phyloP scores from a whole-genome alignment of 768 basidiomycete genomes.

The Rhodotorula taiwanensis region DNA sequence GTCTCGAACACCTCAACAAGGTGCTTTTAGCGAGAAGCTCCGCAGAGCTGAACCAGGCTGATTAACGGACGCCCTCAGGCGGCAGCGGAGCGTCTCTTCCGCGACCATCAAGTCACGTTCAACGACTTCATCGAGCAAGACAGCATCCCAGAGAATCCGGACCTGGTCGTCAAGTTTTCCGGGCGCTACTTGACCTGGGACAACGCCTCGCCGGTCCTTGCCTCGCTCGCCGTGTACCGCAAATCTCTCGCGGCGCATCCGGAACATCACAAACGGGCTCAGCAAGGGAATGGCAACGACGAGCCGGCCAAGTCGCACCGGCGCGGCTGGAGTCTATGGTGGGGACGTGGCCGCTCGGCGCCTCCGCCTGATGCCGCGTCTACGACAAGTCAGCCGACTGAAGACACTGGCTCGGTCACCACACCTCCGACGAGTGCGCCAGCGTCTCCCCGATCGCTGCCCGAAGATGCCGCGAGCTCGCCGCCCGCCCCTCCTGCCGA shows the following conservation, averaged over 20 bases:
- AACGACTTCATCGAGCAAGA: constrained; percentile 61
- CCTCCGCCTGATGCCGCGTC: neutral
- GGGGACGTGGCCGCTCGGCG: constrained; percentile 55
- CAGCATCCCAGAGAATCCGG: constrained; percentile 56
- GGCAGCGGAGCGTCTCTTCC: constrained; percentile 48
- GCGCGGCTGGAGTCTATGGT: constrained; percentile 50
- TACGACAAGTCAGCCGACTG: constrained; percentile 2
- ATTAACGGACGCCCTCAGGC: constrained; percentile 41
- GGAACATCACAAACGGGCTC: constrained; percentile 22
- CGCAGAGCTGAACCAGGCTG: neutral
- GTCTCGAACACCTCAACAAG: constrained; percentile 30
- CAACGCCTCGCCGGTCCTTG: constrained; percentile 68
- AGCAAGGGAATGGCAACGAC: neutral
- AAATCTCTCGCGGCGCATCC: constrained; percentile 43
- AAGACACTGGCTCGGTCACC: constrained; percentile 13
- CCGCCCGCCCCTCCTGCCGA: neutral
- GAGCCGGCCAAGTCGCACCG: constrained; percentile 2
- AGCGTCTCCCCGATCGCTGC: constrained; percentile 29
- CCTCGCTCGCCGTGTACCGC: constrained; percentile 67
- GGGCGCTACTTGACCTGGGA: constrained; percentile 70
- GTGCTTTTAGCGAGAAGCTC: too few species aligned
- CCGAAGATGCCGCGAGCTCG: neutral
- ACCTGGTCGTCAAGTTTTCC: constrained; percentile 69
- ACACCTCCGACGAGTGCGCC: constrained; percentile 39
- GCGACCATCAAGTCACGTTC: constrained; percentile 60